Evolutionary conservation across 306 rosid species (phyloP).

Genomic region (Pyrus betulifolia): DNA sequence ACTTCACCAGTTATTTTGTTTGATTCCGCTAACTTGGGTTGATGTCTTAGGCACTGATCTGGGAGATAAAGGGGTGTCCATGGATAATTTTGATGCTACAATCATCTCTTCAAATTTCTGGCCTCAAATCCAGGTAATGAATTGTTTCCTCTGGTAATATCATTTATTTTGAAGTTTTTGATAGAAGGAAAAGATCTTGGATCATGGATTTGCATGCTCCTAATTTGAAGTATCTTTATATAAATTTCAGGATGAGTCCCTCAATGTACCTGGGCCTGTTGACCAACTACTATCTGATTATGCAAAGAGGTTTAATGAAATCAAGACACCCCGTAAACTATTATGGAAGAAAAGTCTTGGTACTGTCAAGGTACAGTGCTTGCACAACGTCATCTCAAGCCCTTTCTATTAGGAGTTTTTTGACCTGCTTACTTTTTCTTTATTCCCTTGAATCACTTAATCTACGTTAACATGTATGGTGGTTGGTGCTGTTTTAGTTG

Average conservation of each 20-base stretch:
- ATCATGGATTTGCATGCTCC: too few species aligned
- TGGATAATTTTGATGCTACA: conserved; percentile 68
- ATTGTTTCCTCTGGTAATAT: not conserved
- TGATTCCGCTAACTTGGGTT: conserved; percentile 7
- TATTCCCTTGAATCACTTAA: not conserved
- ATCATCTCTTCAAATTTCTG: conserved; percentile 89
- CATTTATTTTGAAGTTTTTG: not conserved
- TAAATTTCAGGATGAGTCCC: conserved; percentile 70
- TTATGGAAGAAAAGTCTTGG: conserved; percentile 93
- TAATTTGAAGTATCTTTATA: not conserved
- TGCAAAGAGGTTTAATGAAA: conserved; percentile 83
- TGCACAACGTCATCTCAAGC: not conserved
- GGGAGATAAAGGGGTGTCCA: conserved; percentile 40
- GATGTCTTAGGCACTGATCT: conserved; percentile 36
- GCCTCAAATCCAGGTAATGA: conserved; percentile 90
- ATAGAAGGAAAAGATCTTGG: too few species aligned
- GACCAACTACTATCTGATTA: conserved; percentile 75
- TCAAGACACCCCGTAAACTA: conserved; percentile 93
- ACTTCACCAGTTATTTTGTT: not conserved
- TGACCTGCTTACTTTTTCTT: not conserved
- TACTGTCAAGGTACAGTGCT: conserved; percentile 67
- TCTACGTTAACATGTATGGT: not conserved
- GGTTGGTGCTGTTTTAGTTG: conserved; percentile 38
- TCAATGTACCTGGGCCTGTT: conserved; percentile 58
- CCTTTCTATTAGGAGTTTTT: not conserved